Evolutionary conservation across 176 grass and related monocot species (phyloP).

Genomic region (Themeda triandra): DNA sequence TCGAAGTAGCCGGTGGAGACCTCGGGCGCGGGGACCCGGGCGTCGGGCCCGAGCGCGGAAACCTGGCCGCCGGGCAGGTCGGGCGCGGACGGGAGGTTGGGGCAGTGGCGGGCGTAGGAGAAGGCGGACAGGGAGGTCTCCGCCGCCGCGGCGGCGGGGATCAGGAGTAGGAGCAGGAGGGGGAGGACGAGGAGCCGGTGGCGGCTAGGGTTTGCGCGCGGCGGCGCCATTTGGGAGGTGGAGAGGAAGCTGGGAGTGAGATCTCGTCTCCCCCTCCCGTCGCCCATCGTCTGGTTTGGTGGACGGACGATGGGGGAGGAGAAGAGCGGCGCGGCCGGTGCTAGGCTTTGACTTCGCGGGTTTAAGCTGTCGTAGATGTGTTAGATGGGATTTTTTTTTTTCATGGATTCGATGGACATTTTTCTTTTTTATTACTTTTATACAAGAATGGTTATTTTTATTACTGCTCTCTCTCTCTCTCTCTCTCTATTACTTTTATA

Average conservation of each 20-base stretch:
- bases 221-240: constrained; percentile 36
- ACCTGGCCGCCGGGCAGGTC: constrained; percentile 24
- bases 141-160: neutral
- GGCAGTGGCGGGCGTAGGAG: constrained; percentile 55
- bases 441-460: no score
- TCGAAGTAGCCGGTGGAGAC: constrained; percentile 66
- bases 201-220: neutral
- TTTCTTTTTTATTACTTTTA: no score
- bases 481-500: no score
- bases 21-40: constrained; percentile 11
- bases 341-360: constrained; percentile 15
- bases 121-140: neutral
- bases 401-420: no score
- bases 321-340: neutral
- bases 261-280: constrained; percentile 18
- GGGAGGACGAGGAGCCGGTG: neutral
- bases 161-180: constrained; percentile 16
- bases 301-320: neutral
- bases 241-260: constrained; percentile 8
- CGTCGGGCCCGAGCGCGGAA: neutral
- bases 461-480: no score
- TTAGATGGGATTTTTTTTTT: no score
- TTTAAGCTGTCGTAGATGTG: neutral
- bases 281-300: neutral
- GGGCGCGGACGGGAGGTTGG: constrained; percentile 1